These are phyloP conservation scores for Botrytis galanthina DNA, from an alignment of 2,329 filamentous ascomycete genomes.

Conservation along the genomic window DNA sequence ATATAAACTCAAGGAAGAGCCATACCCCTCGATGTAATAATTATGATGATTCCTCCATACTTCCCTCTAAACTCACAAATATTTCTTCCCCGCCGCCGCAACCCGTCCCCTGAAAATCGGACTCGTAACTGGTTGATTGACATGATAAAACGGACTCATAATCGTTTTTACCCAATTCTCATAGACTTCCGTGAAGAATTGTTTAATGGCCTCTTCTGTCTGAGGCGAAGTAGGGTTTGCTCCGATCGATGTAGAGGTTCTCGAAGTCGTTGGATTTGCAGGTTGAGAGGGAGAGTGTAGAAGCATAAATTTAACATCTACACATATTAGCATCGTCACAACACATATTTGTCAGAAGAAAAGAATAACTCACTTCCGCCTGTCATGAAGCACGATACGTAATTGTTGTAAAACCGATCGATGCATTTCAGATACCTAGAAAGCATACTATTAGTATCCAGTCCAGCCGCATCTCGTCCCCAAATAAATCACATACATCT, in stretches of 20 bases:
- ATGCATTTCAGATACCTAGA: constrained; percentile 90
- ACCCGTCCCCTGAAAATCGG: constrained; percentile 82
- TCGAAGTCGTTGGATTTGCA: constrained; percentile 45
- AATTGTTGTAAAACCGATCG: constrained; percentile 94
- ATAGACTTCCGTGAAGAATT: constrained; percentile 94
- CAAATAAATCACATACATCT: constrained; percentile 61
- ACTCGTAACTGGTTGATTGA: constrained; percentile 81
- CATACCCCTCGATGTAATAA: not conserved
- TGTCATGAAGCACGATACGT: constrained; percentile 92
- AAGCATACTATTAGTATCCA: constrained; percentile 9
- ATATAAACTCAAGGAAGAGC: not conserved
- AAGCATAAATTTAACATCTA: constrained; percentile 84
- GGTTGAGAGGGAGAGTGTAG: constrained; percentile 73
- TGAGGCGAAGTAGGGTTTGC: constrained; percentile 85
- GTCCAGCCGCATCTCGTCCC: constrained; percentile 6
- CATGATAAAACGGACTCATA: constrained; percentile 94
- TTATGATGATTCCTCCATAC: not conserved
- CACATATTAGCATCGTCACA: not conserved
- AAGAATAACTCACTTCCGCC: constrained; percentile 57
- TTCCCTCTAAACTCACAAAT: constrained; percentile 58
- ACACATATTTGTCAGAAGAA: not conserved
- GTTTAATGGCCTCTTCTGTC: constrained; percentile 91
- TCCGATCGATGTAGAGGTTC: constrained; percentile 68
- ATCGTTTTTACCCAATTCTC: constrained; percentile 95
- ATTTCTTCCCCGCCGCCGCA: constrained; percentile 86